phyloP scores from a whole-genome alignment of 257 asterid genomes.

The Gynochthodes officinalis region DNA sequence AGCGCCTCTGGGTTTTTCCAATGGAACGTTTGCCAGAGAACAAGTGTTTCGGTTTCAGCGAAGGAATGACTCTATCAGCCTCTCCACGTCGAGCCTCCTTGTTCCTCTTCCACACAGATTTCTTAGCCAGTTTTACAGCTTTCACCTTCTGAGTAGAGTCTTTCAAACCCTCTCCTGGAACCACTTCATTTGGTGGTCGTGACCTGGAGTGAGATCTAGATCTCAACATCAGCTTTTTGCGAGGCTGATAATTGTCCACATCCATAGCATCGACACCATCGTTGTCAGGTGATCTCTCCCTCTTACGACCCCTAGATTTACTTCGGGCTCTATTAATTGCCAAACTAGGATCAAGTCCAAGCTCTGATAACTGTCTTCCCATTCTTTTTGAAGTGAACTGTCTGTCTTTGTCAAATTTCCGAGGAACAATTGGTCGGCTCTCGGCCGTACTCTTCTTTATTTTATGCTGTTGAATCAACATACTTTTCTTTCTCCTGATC shows the following conservation, averaged over 20 bases:
- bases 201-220: conserved; percentile 61
- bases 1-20: conserved; percentile 88
- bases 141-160: conserved; percentile 70
- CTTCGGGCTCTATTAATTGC: conserved; percentile 85
- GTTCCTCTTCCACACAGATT: conserved; percentile 58
- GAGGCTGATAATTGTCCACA: conserved; percentile 57
- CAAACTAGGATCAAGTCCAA: conserved; percentile 74
- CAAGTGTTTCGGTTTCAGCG: conserved; percentile 77
- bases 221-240: conserved; percentile 61
- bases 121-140: conserved; percentile 59
- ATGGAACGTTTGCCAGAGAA: conserved; percentile 75
- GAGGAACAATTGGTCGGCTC: conserved; percentile 76
- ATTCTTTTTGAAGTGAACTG: conserved; percentile 62
- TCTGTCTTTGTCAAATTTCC: conserved; percentile 78
- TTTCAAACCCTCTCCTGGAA: conserved; percentile 85
- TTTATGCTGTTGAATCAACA: conserved; percentile 79
- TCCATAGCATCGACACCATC: conserved; percentile 55
- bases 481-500: conserved; percentile 75
- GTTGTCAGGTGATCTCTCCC: conserved; percentile 61
- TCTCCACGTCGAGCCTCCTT: conserved; percentile 87
- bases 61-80: conserved; percentile 84
- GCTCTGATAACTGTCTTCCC: conserved; percentile 71
- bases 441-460: conserved; percentile 85
- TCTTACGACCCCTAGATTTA: conserved; percentile 83
- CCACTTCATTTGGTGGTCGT: conserved; percentile 59